Base-by-base conservation (phyloP, 148 eudicot species). In the Rhododendron ovatum region DNA sequence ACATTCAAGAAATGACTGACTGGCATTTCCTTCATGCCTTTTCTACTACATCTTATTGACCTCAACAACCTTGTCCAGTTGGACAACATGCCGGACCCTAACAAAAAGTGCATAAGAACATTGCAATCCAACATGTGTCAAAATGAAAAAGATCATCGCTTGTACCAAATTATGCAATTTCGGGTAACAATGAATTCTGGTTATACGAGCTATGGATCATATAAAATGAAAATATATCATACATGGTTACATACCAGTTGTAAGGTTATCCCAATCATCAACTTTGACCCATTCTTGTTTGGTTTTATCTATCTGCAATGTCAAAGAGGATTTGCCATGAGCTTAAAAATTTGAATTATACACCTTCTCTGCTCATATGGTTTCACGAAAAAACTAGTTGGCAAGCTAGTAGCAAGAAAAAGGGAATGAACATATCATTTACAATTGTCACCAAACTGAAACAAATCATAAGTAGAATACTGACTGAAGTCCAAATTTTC, bases 271-370 rank as follows among this genome's bases (percentile, higher is more conserved):
- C 98, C 98, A 97, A 87, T 83, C 86, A 81, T 89, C 87, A 83
- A 97, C 98, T 91, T 88, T 97, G 85, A 93, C 85, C 99, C 99
- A 97, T 84, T 88, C 90, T 84, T 88, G 88, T 88, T 82, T 89
- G 63, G 87, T 83, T 61, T 95, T 88, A 82, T 88, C 92, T 85
- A 85, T 88, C 99, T 96, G 95, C 87, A 90, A 89, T 67, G 77
- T 57, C 47, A 30, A 7, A 65, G 50, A 77, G 43, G 71, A 87
- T 85, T 69, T 59, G 48, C 17, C 26, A 24, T 82, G 45, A 5
- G 57, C 22, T 30, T 12, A 76, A 3, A 53, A 26, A 43, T 17
- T 2, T 28, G 28, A 28, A 20, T 65, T 48, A 18, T 67, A 50
- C 37, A 79, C 33, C 55, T 82, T 75, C 28, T 30, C 55, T 50